A percentile compares a stretch with the other conserved stretches of the same genome.
Conservation (phyloP, 306 rosid species). For the Rosa persica region DNA sequence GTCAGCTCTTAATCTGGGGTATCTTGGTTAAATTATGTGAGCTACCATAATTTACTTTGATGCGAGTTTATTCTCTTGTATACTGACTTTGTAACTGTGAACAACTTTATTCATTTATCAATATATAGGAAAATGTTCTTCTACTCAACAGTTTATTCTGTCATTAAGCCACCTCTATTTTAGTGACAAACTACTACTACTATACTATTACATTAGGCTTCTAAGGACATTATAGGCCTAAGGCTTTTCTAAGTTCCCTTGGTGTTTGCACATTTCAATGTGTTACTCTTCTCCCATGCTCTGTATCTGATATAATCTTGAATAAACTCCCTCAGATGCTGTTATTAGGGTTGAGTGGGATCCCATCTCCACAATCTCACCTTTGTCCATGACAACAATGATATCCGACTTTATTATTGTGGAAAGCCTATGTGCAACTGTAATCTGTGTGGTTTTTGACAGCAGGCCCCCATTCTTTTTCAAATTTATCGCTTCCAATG, state of each 20-base stretch:
- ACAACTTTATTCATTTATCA: not conserved
- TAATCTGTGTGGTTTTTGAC: conserved; percentile 65
- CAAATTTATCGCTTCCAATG: conserved; percentile 53
- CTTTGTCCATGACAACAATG: conserved; percentile 76
- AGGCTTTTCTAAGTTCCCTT: conserved; percentile 12
- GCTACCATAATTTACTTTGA: not conserved
- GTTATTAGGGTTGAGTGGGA: conserved; percentile 56
- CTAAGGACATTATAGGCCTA: conserved; percentile 10
- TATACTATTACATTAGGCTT: conserved; percentile 6
- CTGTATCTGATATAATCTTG: conserved; percentile 64
- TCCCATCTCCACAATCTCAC: conserved; percentile 67
- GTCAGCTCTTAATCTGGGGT: not conserved
- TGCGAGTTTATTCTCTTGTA: not conserved
- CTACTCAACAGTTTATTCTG: conserved; percentile 8
- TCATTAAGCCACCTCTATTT: conserved; percentile 9
- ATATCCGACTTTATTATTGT: conserved; percentile 69
- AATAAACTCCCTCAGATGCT: conserved; percentile 61
- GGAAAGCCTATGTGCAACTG: conserved; percentile 84
- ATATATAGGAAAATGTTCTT: not conserved
- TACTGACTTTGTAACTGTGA: not conserved
- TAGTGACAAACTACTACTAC: conserved; percentile 16
- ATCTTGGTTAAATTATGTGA: not conserved
- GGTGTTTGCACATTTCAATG: not conserved
- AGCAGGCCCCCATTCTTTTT: conserved; percentile 38
- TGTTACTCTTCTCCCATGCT: conserved; percentile 47